Percentiles rank a stretch among this genome's conserved stretches.
Conservation (phyloP, 73 alveolate species). For the Tetrahymena borealis region DNA sequence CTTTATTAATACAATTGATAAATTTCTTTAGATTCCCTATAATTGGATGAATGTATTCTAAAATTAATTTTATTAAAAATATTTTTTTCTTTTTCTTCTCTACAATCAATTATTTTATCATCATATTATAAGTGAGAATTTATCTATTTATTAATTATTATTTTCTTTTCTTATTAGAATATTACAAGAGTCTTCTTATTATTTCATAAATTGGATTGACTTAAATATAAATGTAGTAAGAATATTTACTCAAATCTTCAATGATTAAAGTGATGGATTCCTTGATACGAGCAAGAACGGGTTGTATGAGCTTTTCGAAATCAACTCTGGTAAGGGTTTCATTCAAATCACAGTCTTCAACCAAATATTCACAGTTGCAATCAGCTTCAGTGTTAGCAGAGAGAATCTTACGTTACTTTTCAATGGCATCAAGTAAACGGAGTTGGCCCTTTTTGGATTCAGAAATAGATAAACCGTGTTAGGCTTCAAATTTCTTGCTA, state of each 20-base stretch:
- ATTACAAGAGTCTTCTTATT: neutral
- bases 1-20: too few relatives aligned
- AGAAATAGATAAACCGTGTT: slow-evolving; percentile 79
- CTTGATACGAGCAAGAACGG: slow-evolving; percentile 16
- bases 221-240: neutral
- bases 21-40: too few relatives aligned
- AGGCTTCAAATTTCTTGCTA: slow-evolving; percentile 70
- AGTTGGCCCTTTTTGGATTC: slow-evolving; percentile 72
- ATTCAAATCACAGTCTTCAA: slow-evolving; percentile 91
- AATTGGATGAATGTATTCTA: neutral
- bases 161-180: neutral
- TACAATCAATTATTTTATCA: neutral
- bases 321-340: slow-evolving; percentile 79
- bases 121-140: neutral
- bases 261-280: neutral
- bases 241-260: neutral
- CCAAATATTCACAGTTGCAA: slow-evolving; percentile 73
- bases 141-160: neutral
- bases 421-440: slow-evolving; percentile 86
- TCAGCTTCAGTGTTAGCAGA: slow-evolving; percentile 87
- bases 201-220: neutral
- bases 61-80: neutral
- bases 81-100: neutral
- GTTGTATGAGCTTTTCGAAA: slow-evolving; percentile 62
- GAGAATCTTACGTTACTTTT: slow-evolving; percentile 84